Evolutionary conservation across 768 basidiomycete genomes (phyloP).

Genomic region (Crucibulum laeve): DNA sequence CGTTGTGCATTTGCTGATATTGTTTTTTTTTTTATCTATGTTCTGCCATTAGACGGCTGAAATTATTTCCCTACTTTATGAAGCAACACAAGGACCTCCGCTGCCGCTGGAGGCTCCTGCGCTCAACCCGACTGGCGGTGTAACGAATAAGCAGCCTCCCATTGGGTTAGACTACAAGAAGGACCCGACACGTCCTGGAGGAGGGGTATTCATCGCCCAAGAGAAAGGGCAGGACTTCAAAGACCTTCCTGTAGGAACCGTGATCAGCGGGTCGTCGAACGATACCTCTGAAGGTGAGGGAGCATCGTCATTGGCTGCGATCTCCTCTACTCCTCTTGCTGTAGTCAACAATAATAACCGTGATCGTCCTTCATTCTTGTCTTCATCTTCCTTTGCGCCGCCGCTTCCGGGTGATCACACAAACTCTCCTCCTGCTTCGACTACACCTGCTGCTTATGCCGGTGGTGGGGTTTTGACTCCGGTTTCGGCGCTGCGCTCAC

Average conservation of each 20-base stretch:
- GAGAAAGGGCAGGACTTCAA: constrained; percentile 44
- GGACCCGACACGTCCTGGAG: constrained; percentile 79
- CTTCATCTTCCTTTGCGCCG: constrained; percentile 31
- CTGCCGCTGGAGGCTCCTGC: constrained; percentile 52
- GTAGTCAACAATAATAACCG: constrained; percentile 27
- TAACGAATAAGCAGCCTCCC: constrained; percentile 50
- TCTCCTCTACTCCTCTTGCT: constrained; percentile 16
- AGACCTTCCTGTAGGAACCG: constrained; percentile 51
- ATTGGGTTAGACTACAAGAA: constrained; percentile 66
- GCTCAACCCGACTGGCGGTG: constrained; percentile 78
- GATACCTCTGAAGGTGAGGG: constrained; percentile 49
- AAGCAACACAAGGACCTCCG: constrained; percentile 80
- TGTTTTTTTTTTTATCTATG: constrained; percentile 4
- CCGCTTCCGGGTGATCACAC: constrained; percentile 20
- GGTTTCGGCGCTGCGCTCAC: constrained; percentile 22
- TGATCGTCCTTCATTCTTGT: constrained; percentile 27
- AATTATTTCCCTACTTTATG: constrained; percentile 87
- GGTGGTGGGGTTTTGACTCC: constrained; percentile 10
- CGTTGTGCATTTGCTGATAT: constrained; percentile 4
- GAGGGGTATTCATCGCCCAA: constrained; percentile 76
- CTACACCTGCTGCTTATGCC: constrained; percentile 5
- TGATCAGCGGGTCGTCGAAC: constrained; percentile 45
- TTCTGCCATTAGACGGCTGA: constrained; percentile 69
- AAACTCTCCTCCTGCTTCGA: constrained; percentile 8
- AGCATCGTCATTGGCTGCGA: constrained; percentile 19